Evolutionary conservation across 2,329 filamentous ascomycete species (phyloP), one percentile per base, ranked within the genome.

Genomic region (Aspergillaceae sp.): DNA sequence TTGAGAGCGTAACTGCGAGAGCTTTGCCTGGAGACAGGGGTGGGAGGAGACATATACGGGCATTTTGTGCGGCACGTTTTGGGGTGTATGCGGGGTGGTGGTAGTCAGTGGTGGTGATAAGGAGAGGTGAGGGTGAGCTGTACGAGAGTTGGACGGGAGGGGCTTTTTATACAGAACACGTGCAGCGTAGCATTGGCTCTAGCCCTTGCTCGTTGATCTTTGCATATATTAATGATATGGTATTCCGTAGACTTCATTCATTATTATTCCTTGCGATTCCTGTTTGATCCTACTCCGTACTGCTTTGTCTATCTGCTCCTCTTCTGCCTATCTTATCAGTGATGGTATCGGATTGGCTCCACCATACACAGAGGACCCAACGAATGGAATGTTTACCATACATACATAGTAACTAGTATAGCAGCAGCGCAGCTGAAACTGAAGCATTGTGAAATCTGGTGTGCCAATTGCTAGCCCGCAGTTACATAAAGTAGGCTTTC

Each of bases 21-120:
- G 81, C 75, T 97, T 97, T 56, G 86, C 87, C 58, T 78, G 76
- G 37, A 96, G 76, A 68, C 87, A 94, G 33, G 91, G 91, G 67
- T 97, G 91, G 10, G 73, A 74, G 35, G 89, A 95, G 63, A 95
- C 73, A 70, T 92, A 87, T 33, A 80, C 72, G 60, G 40, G n/a
- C 45, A 44, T 50, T 51, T 28, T 46, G 28, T 43, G 44, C 26
- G 32, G 32, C 32, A 7, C 34, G n/a, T 34, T 36, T 26, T 32
- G 29, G 11, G 36, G 5, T 29, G 29, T 29, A 28, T 6, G 19
- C 19, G 19, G 19, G 19, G 19, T 19, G 26, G 30, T 30, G 19
- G 19, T 32, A 26, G 40, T 38, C 40, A 35, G 29, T 32, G 29
- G 11, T 41, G 35, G 11, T 36, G 38, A 33, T 45, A 34, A 29